Base-by-base conservation (phyloP, 2,329 filamentous ascomycete species). In the Aspergillus pseudoterreus region DNA sequence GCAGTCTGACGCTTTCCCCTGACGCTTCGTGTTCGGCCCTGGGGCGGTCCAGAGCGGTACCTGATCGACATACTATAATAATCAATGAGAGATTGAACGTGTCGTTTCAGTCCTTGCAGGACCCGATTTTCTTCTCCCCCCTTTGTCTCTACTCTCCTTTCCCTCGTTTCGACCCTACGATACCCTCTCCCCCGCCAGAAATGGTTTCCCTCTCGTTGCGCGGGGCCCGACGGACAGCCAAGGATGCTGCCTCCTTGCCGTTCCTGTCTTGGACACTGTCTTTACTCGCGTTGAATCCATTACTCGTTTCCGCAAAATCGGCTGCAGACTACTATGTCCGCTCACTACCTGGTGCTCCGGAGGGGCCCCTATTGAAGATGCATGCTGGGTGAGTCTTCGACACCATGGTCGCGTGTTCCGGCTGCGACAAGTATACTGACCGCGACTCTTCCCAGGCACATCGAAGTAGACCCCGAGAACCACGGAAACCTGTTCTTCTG, bases 401-500 rank as follows among this genome's bases (percentile, higher is more conserved):
- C 15, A 22, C 33, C 38, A 17, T 43, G 36, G 19, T 36, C n/a
- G 30, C n/a, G 12, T 44, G 19, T 30, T 22, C 21, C 36, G 14
- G 11, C 19, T 17, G 19, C 39, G 15, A 22, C 39, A 21, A 11
- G 15, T 19, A n/a, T 21, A 21, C 39, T 42, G 19, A 42, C 17
- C 21, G 22, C 19, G 17, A n/a, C 11, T 30, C 27, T 43, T 24
- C 38, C 33, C 4, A 96, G 91, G 49, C 94, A 99, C 75, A 87
- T 99, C 70, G 92, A 97, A 74, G 81, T 99, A 64, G 88, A 85
- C 32, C 82, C 87, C 17, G 85, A 90, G 59, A 82, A 87, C 69
- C 90, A 97, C 68, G 92, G 90, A 61, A 95, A 97, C 71, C 75
- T 99, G 15, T 99, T 97, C 79, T 99, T 99, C 78, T 99, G 94